Evolutionary conservation across 352 stramenopile genomes (phyloP).

Genomic region (Globisporangium cederbergense): DNA sequence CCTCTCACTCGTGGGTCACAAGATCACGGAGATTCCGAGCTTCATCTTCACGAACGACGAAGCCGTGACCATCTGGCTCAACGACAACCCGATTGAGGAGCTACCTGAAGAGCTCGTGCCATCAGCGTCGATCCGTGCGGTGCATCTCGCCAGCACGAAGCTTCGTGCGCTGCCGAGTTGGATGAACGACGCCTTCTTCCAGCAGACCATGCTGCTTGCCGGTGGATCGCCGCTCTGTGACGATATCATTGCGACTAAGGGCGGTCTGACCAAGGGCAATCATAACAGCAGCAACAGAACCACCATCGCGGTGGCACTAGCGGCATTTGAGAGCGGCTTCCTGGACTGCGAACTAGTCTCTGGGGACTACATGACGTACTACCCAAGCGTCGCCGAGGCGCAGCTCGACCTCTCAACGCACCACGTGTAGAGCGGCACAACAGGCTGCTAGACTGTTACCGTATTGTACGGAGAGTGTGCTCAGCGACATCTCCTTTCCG

Average conservation of each 20-base stretch:
- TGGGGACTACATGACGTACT: conserved; percentile 19
- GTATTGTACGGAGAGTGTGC: too few species aligned
- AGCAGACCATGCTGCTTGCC: neutral
- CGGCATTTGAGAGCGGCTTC: conserved; percentile 1
- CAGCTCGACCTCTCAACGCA: neutral
- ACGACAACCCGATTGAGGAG: conserved; percentile 20
- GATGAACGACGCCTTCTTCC: conserved; percentile 16
- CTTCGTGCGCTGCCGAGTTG: conserved; percentile 6
- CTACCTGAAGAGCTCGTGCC: conserved; percentile 16
- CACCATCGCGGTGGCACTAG: neutral
- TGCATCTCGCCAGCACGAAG: conserved; percentile 10
- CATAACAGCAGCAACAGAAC: neutral
- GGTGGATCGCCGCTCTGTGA: conserved; percentile 14
- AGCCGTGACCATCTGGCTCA: conserved; percentile 18
- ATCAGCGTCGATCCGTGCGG: conserved; percentile 9
- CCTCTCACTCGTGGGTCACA: conserved; percentile 24
- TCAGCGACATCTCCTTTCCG: neutral
- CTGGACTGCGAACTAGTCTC: conserved; percentile 5
- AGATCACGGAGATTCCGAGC: conserved; percentile 11
- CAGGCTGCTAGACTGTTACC: too few species aligned
- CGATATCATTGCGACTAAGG: neutral
- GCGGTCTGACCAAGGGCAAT: neutral
- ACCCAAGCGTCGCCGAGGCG: conserved; percentile 13
- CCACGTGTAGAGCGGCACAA: neutral
- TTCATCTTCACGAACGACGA: conserved; percentile 15